A percentile compares a stretch with the other conserved stretches of the same genome.
These are phyloP conservation scores for Penicillium taxi DNA, from an alignment of 495 filamentous ascomycete species.

Conservation along the genomic window DNA sequence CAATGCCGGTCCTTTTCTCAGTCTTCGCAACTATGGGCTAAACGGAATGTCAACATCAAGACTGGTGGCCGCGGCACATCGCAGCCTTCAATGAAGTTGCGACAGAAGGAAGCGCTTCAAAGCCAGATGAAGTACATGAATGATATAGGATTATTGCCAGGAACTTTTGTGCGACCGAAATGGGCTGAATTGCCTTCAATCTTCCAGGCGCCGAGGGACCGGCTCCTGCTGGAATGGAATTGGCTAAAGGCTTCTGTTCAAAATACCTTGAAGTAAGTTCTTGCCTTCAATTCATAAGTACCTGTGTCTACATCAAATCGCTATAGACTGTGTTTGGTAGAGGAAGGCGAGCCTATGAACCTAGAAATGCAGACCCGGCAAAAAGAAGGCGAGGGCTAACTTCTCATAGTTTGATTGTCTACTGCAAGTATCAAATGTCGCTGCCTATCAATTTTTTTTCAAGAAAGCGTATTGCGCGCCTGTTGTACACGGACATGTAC, in stretches of 20 bases:
- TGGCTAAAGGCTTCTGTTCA: slow-evolving; percentile 34
- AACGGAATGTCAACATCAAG: slow-evolving; percentile 15
- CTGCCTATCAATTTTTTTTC: slow-evolving; percentile 36
- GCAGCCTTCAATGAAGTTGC: slow-evolving; percentile 33
- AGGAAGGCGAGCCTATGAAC: not conserved
- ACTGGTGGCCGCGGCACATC: slow-evolving; percentile 18
- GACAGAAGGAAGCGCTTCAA: slow-evolving; percentile 17
- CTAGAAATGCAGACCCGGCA: not conserved
- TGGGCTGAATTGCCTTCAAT: slow-evolving; percentile 49
- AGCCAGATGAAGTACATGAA: slow-evolving; percentile 32
- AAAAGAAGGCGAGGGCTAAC: slow-evolving; percentile 10
- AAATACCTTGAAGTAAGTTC: slow-evolving; percentile 36
- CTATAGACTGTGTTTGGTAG: too few relatives aligned
- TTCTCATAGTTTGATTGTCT: slow-evolving; percentile 33
- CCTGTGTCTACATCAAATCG: not conserved
- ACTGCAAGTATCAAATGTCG: slow-evolving; percentile 31
- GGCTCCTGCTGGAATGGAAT: slow-evolving; percentile 41
- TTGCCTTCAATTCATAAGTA: not conserved
- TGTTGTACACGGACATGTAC: slow-evolving; percentile 62
- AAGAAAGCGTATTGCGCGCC: slow-evolving; percentile 36
- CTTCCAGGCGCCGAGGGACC: slow-evolving; percentile 36
- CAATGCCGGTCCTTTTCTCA: slow-evolving; percentile 36
- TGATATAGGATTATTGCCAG: slow-evolving; percentile 48
- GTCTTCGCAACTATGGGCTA: slow-evolving; percentile 21
- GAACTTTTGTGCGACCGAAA: slow-evolving; percentile 54